Evolutionary conservation across 2,329 filamentous ascomycete genomes (phyloP).

Genomic region (Penicillium sp.): DNA sequence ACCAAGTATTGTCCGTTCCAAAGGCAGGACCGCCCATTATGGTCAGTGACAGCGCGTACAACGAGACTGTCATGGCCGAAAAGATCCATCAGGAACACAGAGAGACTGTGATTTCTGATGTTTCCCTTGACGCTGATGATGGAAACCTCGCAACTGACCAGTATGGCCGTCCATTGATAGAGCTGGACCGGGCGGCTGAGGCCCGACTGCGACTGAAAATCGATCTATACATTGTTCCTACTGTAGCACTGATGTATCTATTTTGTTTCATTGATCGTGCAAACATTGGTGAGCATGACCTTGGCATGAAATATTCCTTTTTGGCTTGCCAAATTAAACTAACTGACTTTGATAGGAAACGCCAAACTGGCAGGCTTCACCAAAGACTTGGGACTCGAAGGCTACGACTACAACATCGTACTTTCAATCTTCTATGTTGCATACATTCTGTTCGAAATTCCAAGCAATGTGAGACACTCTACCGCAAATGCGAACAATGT

Average conservation of each 20-base stretch:
- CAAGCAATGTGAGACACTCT: constrained; percentile 49
- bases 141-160: constrained; percentile 52
- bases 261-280: constrained; percentile 76
- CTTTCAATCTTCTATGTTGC: constrained; percentile 70
- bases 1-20: not conserved
- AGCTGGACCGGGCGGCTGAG: constrained; percentile 61
- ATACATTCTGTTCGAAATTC: constrained; percentile 73
- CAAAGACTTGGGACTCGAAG: constrained; percentile 58
- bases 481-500: not conserved
- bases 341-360: constrained; percentile 53
- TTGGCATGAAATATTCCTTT: not conserved
- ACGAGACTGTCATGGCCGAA: not conserved
- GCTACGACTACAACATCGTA: constrained; percentile 69
- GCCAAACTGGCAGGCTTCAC: constrained; percentile 66
- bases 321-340: not conserved
- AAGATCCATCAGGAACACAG: not conserved
- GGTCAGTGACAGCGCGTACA: not conserved
- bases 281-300: constrained; percentile 63
- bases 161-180: constrained; percentile 53
- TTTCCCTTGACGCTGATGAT: constrained; percentile 39
- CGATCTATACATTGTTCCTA: constrained; percentile 65
- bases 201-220: constrained; percentile 62
- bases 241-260: constrained; percentile 65
- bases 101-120: not conserved
- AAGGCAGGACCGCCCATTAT: not conserved